phyloP scores from a whole-genome alignment of 2,329 filamentous ascomycete genomes.

The Aspergillus thermomutatus region DNA sequence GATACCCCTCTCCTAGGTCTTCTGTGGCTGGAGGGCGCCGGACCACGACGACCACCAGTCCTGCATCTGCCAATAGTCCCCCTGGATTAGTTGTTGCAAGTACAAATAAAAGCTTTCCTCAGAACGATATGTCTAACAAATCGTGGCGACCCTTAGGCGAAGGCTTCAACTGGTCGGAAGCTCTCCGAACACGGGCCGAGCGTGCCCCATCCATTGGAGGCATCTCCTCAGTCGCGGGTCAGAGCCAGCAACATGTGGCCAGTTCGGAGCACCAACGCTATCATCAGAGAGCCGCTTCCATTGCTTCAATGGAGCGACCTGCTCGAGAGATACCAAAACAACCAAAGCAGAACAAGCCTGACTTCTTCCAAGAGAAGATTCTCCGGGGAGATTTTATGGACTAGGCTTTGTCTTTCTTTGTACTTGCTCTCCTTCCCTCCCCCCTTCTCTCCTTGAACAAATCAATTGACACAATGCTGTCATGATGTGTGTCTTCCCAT shows the following conservation, averaged over 20 bases:
- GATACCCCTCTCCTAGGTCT: slow-evolving; percentile 47
- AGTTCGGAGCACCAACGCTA: slow-evolving; percentile 45
- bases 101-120: slow-evolving; percentile 31
- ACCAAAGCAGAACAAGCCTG: slow-evolving; percentile 66
- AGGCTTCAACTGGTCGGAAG: slow-evolving; percentile 96
- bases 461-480: not conserved
- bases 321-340: slow-evolving; percentile 43
- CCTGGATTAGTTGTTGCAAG: slow-evolving; percentile 32
- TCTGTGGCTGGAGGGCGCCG: slow-evolving; percentile 23
- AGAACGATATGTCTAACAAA: slow-evolving; percentile 41
- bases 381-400: slow-evolving; percentile 99
- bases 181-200: slow-evolving; percentile 87
- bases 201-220: slow-evolving; percentile 56
- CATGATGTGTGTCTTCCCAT: not conserved
- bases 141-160: slow-evolving; percentile 63
- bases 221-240: slow-evolving; percentile 25
- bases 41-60: slow-evolving; percentile 22
- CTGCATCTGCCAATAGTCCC: slow-evolving; percentile 16
- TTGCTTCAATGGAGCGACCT: slow-evolving; percentile 57
- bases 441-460: not conserved
- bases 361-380: slow-evolving; percentile 95
- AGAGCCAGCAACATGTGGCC: slow-evolving; percentile 38
- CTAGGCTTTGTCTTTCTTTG: slow-evolving; percentile 40
- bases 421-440: not conserved
- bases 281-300: slow-evolving; percentile 40